Base-by-base conservation (phyloP, 83 land plant species). In the Isoetes engelmannii region DNA sequence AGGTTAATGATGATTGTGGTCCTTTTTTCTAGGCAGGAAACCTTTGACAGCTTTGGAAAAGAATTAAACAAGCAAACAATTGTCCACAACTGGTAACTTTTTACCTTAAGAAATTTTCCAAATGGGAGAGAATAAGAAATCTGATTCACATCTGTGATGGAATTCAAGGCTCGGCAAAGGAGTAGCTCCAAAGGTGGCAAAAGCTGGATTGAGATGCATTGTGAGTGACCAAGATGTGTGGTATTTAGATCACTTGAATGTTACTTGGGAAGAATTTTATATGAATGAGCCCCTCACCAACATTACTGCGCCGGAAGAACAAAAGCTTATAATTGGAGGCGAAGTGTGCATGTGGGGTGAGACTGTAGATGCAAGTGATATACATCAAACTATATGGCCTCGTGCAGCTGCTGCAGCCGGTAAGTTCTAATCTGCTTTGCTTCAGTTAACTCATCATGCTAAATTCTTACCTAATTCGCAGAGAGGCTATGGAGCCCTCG, bases 281-380 rank as follows among this genome's bases (percentile, higher is more conserved):
- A 57, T 48, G 5, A 78, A 76, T 50, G 97, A 92, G 15, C 97
- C 97, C 17, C 70, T 89, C 10, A 81, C 77, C 69, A 81, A 80
- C 45, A 89, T 92, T 50, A 46, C 48, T 37, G 75, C 77, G 59
- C 5, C 79, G 28, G 68, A 79, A 4, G 60, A 86, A 48, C 88
- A 89, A 75, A 46, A 80, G 13, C 86, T 92, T 68, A 83, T 92
- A 44, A 69, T 92, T 56, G 96, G 96, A 63, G 92, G 96, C 47
- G 92, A 91, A 71, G 96, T 91, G 47, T 91, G 96, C 84, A 88
- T 91, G 92, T 91, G 96, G 96, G 88, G 92, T 61, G 96, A 91
- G 78, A 84, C 84, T 15, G 87, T 77, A 58, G 96, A 91, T 80
- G 64, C 82, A 9, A 86, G 90, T 19, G 75, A 86, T 75, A 69